Conservation (phyloP, 192 early-diverging fungal species). For the Spizellomyces sp. region DNA sequence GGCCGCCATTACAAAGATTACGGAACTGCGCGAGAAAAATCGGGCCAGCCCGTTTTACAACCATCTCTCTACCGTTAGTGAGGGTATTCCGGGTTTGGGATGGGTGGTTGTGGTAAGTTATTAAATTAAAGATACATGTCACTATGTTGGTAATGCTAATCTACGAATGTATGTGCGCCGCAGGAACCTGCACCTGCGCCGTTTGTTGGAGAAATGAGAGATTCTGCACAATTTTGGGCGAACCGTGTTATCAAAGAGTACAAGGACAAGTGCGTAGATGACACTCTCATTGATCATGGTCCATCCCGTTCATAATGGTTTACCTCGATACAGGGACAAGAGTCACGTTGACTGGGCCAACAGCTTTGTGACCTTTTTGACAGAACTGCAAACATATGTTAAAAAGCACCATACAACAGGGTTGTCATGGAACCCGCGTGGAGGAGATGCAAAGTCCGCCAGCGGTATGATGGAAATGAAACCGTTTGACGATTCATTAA, state of each 20-base stretch:
- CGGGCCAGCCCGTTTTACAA: conserved; percentile 72
- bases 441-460: conserved; percentile 55
- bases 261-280: conserved; percentile 65
- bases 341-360: conserved; percentile 87
- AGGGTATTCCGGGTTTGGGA: conserved; percentile 87
- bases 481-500: conserved; percentile 4
- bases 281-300: not conserved
- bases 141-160: not conserved
- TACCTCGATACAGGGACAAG: conserved; percentile 43
- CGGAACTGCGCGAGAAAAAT: conserved; percentile 77
- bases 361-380: conserved; percentile 67
- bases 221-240: conserved; percentile 89
- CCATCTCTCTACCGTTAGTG: conserved; percentile 83
- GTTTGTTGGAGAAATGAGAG: conserved; percentile 85
- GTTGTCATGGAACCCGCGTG: conserved; percentile 88
- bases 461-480: too few relatives aligned
- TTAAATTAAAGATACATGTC: conserved; percentile 39
- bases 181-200: conserved; percentile 81
- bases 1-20: conserved; percentile 63
- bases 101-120: conserved; percentile 74
- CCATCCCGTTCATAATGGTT: conserved; percentile 31
- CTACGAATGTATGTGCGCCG: conserved; percentile 29
- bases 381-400: conserved; percentile 82
- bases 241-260: conserved; percentile 88
- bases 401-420: conserved; percentile 89